These are phyloP conservation scores for Puccinia novopanici DNA, from an alignment of 1,284 basidiomycete genomes.

Conservation along the genomic window DNA sequence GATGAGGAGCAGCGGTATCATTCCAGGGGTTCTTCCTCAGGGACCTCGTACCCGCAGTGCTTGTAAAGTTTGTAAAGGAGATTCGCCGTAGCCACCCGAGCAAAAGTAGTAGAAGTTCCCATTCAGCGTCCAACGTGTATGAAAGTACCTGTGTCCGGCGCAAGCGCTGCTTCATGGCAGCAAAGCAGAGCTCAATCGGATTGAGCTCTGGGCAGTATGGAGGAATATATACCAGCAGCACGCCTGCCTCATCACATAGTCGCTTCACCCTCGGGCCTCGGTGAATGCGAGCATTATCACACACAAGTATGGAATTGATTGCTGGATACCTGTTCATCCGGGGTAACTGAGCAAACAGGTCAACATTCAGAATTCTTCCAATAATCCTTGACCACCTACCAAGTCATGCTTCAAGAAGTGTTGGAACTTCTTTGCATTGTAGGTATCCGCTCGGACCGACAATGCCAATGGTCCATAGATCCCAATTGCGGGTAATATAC, in stretches of 20 bases:
- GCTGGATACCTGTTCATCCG: conserved; percentile 13
- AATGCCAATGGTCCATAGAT: background rate
- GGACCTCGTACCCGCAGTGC: background rate
- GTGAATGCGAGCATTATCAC: conserved; percentile 6
- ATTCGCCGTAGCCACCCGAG: background rate
- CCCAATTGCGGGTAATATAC: background rate
- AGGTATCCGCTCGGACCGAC: background rate
- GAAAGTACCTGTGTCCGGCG: background rate
- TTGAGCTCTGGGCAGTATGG: conserved; percentile 39
- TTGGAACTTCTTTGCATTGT: background rate
- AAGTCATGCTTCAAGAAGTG: conserved; percentile 7
- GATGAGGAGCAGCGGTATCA: too few relatives aligned
- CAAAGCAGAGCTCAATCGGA: conserved; percentile 34
- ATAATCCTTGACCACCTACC: too few relatives aligned
- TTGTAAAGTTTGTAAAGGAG: background rate
- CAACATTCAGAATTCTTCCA: background rate
- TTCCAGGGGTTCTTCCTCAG: too few relatives aligned
- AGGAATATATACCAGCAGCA: background rate
- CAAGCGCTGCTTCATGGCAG: background rate
- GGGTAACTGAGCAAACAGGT: background rate
- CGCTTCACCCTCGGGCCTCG: background rate
- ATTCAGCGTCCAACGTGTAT: background rate
- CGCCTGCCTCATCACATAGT: background rate
- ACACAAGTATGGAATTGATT: background rate
- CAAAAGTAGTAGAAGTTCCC: background rate